A percentile compares a stretch with the other conserved stretches of the same genome.
phyloP scores from a whole-genome alignment of 2,329 filamentous ascomycete genomes.

The Hansfordia pulvinata region DNA sequence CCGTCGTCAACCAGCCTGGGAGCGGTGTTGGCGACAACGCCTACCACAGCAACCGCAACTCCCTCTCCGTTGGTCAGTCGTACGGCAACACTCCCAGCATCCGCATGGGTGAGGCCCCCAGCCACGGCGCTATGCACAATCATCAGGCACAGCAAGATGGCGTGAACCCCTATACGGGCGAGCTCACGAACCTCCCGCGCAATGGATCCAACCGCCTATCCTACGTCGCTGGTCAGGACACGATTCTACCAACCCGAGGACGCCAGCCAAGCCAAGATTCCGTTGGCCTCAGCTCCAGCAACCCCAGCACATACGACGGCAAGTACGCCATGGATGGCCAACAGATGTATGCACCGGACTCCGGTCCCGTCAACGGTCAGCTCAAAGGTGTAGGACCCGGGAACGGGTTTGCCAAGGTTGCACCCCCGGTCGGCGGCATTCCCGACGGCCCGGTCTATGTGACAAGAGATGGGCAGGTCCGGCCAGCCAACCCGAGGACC shows the following conservation, averaged over 20 bases:
- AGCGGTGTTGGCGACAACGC: slow-evolving; percentile 23
- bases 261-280: slow-evolving; percentile 8
- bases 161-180: slow-evolving; percentile 42
- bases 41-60: slow-evolving; percentile 9
- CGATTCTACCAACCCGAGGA: slow-evolving; percentile 4
- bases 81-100: slow-evolving; percentile 32
- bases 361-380: slow-evolving; percentile 3
- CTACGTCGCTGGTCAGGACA: too few species aligned
- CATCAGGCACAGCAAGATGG: slow-evolving; percentile 38
- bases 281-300: slow-evolving; percentile 6
- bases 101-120: slow-evolving; percentile 33
- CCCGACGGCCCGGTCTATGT: slow-evolving; percentile 4
- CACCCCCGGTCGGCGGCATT: slow-evolving; percentile 4
- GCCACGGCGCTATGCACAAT: slow-evolving; percentile 34
- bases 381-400: slow-evolving; percentile 1
- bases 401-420: slow-evolving; percentile 9
- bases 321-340: slow-evolving; percentile 3
- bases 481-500: slow-evolving; percentile 5
- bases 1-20: slow-evolving; percentile 40
- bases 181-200: slow-evolving; percentile 16
- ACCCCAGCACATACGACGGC: slow-evolving; percentile 7
- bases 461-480: slow-evolving; percentile 1
- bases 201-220: slow-evolving; percentile 1
- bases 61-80: slow-evolving; percentile 15
- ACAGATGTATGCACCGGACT: slow-evolving; percentile 5